phyloP scores from a whole-genome alignment of 768 basidiomycete species.

The Termitomyces sp. region DNA sequence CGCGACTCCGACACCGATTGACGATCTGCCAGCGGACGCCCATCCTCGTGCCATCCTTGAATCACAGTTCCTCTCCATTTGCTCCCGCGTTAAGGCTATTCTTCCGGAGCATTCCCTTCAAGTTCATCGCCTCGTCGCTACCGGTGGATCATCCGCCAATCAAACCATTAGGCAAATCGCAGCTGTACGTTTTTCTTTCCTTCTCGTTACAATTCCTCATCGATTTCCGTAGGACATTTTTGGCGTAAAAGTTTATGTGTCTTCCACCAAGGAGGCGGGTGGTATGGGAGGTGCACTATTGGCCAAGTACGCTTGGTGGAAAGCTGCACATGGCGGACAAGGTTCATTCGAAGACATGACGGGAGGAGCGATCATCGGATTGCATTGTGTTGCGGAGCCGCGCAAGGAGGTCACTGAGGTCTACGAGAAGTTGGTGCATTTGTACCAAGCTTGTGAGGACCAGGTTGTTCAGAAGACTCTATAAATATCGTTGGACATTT shows the following conservation, averaged over 20 bases:
- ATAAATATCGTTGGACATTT: background rate
- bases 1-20: conserved; percentile 23
- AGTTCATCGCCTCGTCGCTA: conserved; percentile 67
- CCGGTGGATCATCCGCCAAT: conserved; percentile 78
- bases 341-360: conserved; percentile 68
- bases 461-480: conserved; percentile 29
- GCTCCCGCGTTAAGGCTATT: conserved; percentile 65
- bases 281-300: conserved; percentile 69
- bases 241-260: conserved; percentile 68
- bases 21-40: conserved; percentile 37
- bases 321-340: conserved; percentile 30
- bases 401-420: conserved; percentile 35
- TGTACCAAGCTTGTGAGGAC: conserved; percentile 57
- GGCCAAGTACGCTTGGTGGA: conserved; percentile 73
- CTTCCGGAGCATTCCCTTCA: conserved; percentile 51
- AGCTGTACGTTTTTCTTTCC: conserved; percentile 37
- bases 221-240: conserved; percentile 56
- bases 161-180: conserved; percentile 67
- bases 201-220: background rate
- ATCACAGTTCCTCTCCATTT: conserved; percentile 81
- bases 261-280: conserved; percentile 64
- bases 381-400: conserved; percentile 63
- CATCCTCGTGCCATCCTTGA: conserved; percentile 80
- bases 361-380: conserved; percentile 42
- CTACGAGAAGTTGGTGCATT: conserved; percentile 51